Percentiles rank a stretch among this genome's conserved stretches.
phyloP scores from a whole-genome alignment of 495 filamentous ascomycete species.

The Saxispiralis lemnorum region DNA sequence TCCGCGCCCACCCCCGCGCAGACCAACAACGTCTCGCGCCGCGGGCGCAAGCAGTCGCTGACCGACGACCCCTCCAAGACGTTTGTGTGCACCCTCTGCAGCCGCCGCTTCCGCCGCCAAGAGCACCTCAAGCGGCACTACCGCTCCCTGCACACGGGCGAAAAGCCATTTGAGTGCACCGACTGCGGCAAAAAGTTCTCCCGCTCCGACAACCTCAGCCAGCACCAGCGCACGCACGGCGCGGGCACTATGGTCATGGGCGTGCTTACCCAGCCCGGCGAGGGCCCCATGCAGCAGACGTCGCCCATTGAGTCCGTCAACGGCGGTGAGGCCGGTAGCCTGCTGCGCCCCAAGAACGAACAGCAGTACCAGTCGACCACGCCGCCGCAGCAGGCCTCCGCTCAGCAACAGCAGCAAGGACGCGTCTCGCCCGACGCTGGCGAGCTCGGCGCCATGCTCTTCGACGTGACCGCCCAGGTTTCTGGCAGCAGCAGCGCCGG shows the following conservation, averaged over 20 bases:
- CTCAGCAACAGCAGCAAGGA: not conserved
- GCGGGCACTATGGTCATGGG: slow-evolving; percentile 78
- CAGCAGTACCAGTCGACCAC: slow-evolving; percentile 2
- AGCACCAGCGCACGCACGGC: slow-evolving; percentile 89
- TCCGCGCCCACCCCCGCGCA: slow-evolving; percentile 16
- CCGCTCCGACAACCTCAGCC: slow-evolving; percentile 86
- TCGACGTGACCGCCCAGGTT: slow-evolving; percentile 29
- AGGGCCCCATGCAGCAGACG: slow-evolving; percentile 20
- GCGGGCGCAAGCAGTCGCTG: slow-evolving; percentile 93
- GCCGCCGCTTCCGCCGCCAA: slow-evolving; percentile 90
- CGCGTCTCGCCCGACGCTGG: slow-evolving; percentile 12
- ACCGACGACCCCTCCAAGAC: slow-evolving; percentile 98
- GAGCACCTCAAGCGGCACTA: slow-evolving; percentile 99
- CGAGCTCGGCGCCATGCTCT: slow-evolving; percentile 17
- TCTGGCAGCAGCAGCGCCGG: slow-evolving; percentile 34
- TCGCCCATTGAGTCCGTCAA: slow-evolving; percentile 12
- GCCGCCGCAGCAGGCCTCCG: not conserved
- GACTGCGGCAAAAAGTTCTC: slow-evolving; percentile 99
- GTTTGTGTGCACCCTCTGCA: slow-evolving; percentile 90
- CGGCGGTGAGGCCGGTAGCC: slow-evolving; percentile 13
- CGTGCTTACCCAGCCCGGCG: slow-evolving; percentile 51
- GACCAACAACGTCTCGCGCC: slow-evolving; percentile 61
- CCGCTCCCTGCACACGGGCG: slow-evolving; percentile 90
- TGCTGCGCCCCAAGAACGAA: slow-evolving; percentile 14
- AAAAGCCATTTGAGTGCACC: slow-evolving; percentile 93